phyloP scores from a whole-genome alignment of 306 rosid genomes.

The Glycine tomentella region DNA sequence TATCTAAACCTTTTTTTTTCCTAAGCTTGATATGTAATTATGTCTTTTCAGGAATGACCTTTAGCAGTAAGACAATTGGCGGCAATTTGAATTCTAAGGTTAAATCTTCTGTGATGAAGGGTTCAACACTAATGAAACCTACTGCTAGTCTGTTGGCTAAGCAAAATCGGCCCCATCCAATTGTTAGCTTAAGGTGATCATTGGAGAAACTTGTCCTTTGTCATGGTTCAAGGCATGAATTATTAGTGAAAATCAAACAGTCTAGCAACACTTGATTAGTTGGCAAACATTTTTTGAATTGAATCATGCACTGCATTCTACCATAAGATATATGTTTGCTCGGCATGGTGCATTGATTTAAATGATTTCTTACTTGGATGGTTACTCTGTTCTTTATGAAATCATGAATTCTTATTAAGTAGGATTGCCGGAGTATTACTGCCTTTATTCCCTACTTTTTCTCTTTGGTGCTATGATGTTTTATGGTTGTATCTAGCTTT shows the following conservation, averaged over 20 bases:
- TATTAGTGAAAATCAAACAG: slow-evolving; percentile 26
- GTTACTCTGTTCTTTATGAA: slow-evolving; percentile 11
- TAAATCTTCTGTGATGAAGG: slow-evolving; percentile 55
- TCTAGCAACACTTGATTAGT: slow-evolving; percentile 19
- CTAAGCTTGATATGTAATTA: slow-evolving; percentile 39
- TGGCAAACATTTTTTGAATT: slow-evolving; percentile 38
- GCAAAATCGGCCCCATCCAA: slow-evolving; percentile 60
- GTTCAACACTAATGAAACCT: slow-evolving; percentile 93
- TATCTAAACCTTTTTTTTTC: background rate
- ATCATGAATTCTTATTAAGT: slow-evolving; percentile 19
- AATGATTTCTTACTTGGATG: slow-evolving; percentile 18
- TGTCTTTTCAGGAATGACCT: slow-evolving; percentile 62
- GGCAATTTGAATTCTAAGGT: slow-evolving; percentile 52
- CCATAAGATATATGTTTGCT: slow-evolving; percentile 32
- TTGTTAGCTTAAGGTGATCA: slow-evolving; percentile 69
- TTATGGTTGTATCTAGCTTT: slow-evolving; percentile 33
- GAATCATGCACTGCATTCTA: slow-evolving; percentile 27
- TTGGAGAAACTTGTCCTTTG: slow-evolving; percentile 40
- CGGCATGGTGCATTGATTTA: slow-evolving; percentile 1
- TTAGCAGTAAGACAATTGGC: slow-evolving; percentile 49
- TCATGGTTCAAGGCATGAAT: slow-evolving; percentile 21
- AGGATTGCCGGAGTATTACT: slow-evolving; percentile 3
- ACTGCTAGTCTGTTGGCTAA: slow-evolving; percentile 97
- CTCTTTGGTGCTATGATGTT: slow-evolving; percentile 29
- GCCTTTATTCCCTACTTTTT: slow-evolving; percentile 30